Evolutionary conservation across 495 filamentous ascomycete genomes (phyloP), one percentile per base, ranked within the genome.

Genomic region (Talaromyces ruber): DNA sequence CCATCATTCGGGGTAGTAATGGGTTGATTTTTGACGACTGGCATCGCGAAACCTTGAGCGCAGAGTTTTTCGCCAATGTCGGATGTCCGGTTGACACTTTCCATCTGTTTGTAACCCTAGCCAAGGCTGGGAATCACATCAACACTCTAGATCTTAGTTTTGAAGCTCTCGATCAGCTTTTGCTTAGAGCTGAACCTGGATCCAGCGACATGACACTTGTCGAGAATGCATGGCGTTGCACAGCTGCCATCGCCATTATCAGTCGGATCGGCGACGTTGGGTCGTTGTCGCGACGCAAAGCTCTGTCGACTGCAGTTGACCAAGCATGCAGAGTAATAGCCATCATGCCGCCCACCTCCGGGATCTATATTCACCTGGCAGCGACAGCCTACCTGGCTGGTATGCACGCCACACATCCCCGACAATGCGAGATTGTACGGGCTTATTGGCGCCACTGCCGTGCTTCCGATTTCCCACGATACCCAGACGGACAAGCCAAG

Each of bases 31-130:
- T 74, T 45, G 69, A 72, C 22, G 64, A 68, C 58, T 74, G 69
- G 71, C 72, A 74, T 58, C 72, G 72, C 11, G 63, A 65, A 53
- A 68, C 64, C n/a, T 25, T 74, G 14, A 52, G 16, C 6, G 39
- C 61, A 14, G 28, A 24, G 0, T 74, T 74, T 51, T 67, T 74
- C n/a, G 64, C 63, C 9, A 70, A 64, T n/a, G 71, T 74, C 2
- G 72, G 72, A 0, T 74, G 72, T 53, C 69, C 71, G 1, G 32
- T 66, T 8, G 72, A 73, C 52, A 68, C 72, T 3, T 74, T 73
- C 47, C 62, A 68, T 12, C 62, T 74, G 1, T 68, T 74, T 32
- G 68, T 66, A 5, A 29, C 66, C n/a, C 58, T 74, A 0, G 66
- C 64, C 4, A 71, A 66, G 50, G 63, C 47, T 6, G 58, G 63